Evolutionary conservation across 2,329 filamentous ascomycete genomes (phyloP), one percentile per base, ranked within the genome.

Genomic region (Fusarium floridanum): DNA sequence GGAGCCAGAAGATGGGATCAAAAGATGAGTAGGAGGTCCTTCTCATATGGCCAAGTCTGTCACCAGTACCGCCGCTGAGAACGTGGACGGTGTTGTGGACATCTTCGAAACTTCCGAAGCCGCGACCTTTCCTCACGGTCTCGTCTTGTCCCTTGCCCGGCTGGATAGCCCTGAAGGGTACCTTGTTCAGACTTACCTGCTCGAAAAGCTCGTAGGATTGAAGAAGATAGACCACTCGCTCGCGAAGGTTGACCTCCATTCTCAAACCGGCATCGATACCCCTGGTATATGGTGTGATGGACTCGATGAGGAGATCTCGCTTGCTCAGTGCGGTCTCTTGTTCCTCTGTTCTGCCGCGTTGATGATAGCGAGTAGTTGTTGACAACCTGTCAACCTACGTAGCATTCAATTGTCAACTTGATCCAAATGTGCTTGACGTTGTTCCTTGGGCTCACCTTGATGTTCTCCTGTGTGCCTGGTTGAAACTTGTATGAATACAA

Each of bases 31-130:
- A 6, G 20, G 53, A 4, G 32, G 34, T 6, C 0, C 12, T 10
- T 10, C 11, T 11, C 53, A 57, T 57, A 14, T 57, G 53, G 17
- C 34, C 43, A 6, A 9, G 1, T 22, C 45, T 45, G 32, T 5
- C n/a, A 5, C 53, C 53, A 1, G 12, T 36, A 5, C 43, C 43
- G 7, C 65, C 61, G 22, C 41, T 17, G 14, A 53, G 32, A n/a
- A 14, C 16, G 12, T 71, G 68, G 4, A 71, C 10, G 4, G 61
- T 32, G 39, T 71, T 71, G 56, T 71, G 68, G 1, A 68, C 50
- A 59, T 68, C 68, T 36, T 71, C 68, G 7, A 68, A 24, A 66
- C 68, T 71, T 59, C 68, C 68, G 39, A 68, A 68, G 5, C 68
- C 68, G 4, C n/a, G 24, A 12, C 65, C 68, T 9, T 59, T 60